A percentile compares a stretch with the other conserved stretches of the same genome.
Conservation (phyloP, 768 basidiomycete genomes). For the Agaricus subrufescens region DNA sequence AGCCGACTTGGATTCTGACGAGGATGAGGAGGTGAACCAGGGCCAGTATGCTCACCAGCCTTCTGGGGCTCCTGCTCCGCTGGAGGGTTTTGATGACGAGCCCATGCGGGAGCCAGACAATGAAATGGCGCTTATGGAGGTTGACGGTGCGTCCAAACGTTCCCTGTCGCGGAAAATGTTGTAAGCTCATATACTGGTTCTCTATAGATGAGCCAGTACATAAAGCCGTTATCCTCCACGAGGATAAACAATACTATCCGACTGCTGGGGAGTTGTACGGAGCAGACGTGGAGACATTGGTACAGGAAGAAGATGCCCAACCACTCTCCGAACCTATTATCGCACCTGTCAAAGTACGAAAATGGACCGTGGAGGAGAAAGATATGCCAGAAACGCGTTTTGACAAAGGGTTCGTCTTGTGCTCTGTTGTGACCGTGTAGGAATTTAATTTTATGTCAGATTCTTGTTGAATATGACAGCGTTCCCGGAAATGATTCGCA, state of each 20-base stretch:
- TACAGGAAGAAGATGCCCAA: conserved; percentile 98
- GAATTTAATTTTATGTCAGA: conserved; percentile 33
- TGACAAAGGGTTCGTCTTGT: conserved; percentile 77
- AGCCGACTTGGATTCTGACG: conserved; percentile 88
- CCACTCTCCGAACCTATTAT: conserved; percentile 93
- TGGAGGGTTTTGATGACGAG: conserved; percentile 84
- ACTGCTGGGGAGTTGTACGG: conserved; percentile 92
- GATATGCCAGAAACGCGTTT: conserved; percentile 96
- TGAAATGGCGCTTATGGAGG: conserved; percentile 72
- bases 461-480: conserved; percentile 89
- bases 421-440: neutral
- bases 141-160: conserved; percentile 57
- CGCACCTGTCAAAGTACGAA: conserved; percentile 90
- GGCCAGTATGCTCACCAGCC: conserved; percentile 37
- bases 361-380: conserved; percentile 94
- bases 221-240: conserved; percentile 86
- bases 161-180: conserved; percentile 2
- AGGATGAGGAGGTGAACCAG: conserved; percentile 50
- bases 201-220: conserved; percentile 58
- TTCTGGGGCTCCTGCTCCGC: conserved; percentile 39
- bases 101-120: conserved; percentile 44
- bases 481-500: conserved; percentile 93
- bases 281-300: conserved; percentile 88
- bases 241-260: conserved; percentile 98
- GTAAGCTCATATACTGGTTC: neutral